These are phyloP conservation scores for Infundibulicybe gibba DNA, from an alignment of 768 basidiomycete species.

Conservation along the genomic window DNA sequence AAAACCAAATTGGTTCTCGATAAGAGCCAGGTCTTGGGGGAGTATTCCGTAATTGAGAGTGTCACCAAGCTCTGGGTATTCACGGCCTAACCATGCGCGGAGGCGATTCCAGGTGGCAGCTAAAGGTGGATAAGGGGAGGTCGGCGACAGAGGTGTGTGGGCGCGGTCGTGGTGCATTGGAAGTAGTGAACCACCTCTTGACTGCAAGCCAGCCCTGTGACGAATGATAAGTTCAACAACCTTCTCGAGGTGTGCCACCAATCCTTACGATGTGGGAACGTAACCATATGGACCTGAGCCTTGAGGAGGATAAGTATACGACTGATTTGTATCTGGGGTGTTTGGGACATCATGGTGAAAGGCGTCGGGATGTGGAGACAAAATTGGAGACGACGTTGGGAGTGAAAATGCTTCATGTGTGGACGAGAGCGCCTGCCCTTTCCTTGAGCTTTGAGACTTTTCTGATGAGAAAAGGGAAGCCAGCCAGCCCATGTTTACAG, in stretches of 20 bases:
- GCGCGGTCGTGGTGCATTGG: conserved; percentile 62
- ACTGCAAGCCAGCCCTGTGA: conserved; percentile 35
- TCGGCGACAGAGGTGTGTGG: conserved; percentile 39
- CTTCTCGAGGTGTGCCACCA: conserved; percentile 1
- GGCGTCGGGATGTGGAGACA: conserved; percentile 50
- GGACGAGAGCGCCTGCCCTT: conserved; percentile 66
- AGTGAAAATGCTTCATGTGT: conserved; percentile 90
- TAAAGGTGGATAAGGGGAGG: conserved; percentile 69
- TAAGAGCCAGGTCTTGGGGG: conserved; percentile 71
- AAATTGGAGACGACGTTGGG: conserved; percentile 66
- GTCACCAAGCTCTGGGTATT: conserved; percentile 94
- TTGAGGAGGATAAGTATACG: conserved; percentile 80
- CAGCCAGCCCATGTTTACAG: conserved; percentile 69
- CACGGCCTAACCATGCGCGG: conserved; percentile 72
- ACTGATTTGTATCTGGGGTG: conserved; percentile 44
- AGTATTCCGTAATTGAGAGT: conserved; percentile 92
- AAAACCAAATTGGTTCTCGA: conserved; percentile 84
- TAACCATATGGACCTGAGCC: conserved; percentile 56
- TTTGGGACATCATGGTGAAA: conserved; percentile 53
- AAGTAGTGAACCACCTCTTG: conserved; percentile 51
- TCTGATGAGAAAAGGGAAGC: conserved; percentile 59
- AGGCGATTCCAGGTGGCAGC: conserved; percentile 81
- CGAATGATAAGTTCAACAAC: conserved; percentile 6
- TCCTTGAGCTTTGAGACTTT: conserved; percentile 42
- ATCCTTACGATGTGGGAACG: conserved; percentile 51